Conservation (phyloP, 208 protist genomes). For the Acanthamoeba triangularis region DNA sequence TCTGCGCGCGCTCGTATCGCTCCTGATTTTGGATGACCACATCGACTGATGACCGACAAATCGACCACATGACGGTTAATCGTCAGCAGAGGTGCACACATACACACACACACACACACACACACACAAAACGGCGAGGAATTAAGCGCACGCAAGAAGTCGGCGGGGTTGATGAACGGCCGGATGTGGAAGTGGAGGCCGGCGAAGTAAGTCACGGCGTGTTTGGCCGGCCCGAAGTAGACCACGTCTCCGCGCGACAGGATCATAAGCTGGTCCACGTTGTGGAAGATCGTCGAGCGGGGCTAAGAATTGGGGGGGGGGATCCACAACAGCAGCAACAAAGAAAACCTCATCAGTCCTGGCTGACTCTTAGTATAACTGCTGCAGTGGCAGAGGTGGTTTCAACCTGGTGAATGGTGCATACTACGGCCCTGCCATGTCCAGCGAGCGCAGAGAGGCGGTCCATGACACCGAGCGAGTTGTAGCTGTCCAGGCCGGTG, state of each 20-base stretch:
- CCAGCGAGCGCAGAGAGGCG: background rate
- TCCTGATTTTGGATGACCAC: slow-evolving; percentile 25
- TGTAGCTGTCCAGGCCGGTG: slow-evolving; percentile 46
- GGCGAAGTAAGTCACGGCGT: slow-evolving; percentile 64
- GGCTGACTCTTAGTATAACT: background rate
- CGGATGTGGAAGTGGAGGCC: background rate
- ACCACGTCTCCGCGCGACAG: slow-evolving; percentile 55
- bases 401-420: slow-evolving; percentile 71
- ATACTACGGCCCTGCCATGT: background rate
- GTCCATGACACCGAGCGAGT: slow-evolving; percentile 22
- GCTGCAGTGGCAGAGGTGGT: too few species aligned
- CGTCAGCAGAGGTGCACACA: background rate
- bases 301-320: background rate
- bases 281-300: slow-evolving; percentile 52
- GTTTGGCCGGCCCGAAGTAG: slow-evolving; percentile 15
- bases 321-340: background rate
- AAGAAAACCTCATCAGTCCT: too few species aligned
- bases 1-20: background rate
- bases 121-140: background rate
- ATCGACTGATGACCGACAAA: background rate
- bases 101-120: background rate
- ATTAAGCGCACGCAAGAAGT: background rate
- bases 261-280: slow-evolving; percentile 65
- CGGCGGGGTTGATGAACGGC: slow-evolving; percentile 32
- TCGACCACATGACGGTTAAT: background rate